These are phyloP conservation scores for Cryptococcus sp. DNA, from an alignment of 1,284 basidiomycete genomes.

Conservation along the genomic window DNA sequence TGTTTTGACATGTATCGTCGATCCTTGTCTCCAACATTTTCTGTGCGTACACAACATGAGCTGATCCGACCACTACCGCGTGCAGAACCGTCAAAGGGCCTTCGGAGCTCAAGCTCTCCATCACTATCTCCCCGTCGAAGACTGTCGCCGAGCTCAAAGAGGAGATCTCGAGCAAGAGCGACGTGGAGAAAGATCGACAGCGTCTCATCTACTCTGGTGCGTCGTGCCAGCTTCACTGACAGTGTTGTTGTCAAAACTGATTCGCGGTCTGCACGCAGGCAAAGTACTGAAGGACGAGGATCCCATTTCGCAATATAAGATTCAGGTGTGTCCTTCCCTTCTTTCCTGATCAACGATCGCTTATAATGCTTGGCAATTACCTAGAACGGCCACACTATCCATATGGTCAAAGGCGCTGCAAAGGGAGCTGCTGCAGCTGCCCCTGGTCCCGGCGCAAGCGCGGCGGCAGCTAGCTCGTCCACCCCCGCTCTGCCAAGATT, in stretches of 20 bases:
- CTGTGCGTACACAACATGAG: not conserved
- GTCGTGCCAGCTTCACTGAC: conserved; percentile 28
- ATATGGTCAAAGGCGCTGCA: conserved; percentile 86
- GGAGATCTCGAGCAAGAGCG: conserved; percentile 75
- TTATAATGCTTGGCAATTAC: not conserved
- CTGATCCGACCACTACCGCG: conserved; percentile 2
- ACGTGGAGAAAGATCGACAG: conserved; percentile 81
- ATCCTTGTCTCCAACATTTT: too few relatives aligned
- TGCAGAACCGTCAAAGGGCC: conserved; percentile 62
- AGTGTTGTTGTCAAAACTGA: not conserved
- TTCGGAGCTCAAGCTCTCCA: conserved; percentile 83
- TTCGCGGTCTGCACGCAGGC: conserved; percentile 30
- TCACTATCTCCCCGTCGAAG: conserved; percentile 68
- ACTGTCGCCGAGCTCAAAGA: conserved; percentile 82
- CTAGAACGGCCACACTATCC: conserved; percentile 70
- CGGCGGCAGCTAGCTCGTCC: conserved; percentile 21
- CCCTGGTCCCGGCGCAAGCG: conserved; percentile 42
- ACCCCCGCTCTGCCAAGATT: conserved; percentile 57
- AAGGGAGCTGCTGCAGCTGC: conserved; percentile 55
- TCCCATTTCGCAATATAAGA: conserved; percentile 77
- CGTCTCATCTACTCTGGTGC: conserved; percentile 82
- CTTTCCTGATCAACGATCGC: not conserved
- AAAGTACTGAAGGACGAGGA: conserved; percentile 74
- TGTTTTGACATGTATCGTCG: too few relatives aligned
- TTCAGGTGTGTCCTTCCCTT: conserved; percentile 57